Evolutionary conservation across 2,329 filamentous ascomycete species (phyloP), one percentile per base, ranked within the genome.

Genomic region (Xylaria sp.): DNA sequence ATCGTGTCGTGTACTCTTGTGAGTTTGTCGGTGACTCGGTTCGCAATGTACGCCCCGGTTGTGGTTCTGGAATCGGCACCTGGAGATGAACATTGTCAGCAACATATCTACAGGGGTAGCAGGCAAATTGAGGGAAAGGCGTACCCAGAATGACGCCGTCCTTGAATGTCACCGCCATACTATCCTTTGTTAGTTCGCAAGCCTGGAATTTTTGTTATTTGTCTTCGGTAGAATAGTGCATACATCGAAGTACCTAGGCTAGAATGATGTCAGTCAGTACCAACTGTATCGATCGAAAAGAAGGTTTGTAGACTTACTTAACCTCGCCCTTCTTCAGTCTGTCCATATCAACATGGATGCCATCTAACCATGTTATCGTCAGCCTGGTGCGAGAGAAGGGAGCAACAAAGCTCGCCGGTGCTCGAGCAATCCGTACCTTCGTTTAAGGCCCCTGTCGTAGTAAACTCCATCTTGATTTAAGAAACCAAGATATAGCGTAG

Each of bases 131-230:
- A 15, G 15, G 39, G 10, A 6, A 39, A 37, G 34, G 76, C 86
- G 59, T 82, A 91, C 89, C 92, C 51, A 99, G 88, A 83, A 99
- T 98, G 69, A 99, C 96, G 72, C 96, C 96, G 78, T 97, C 94
- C 81, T 96, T 96, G 89, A 99, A 99, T 79, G 97, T 98, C 82
- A 98, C 94, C 71, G 96, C 96, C 96, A 99, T 99, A 81, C 94
- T 97, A 77, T 74, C 55, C 59, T 51, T 68, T 57, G 72, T 75
- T 66, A 76, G 75, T 70, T 34, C 60, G 54, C 37, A 56, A 44
- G 8, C 44, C 57, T 59, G 12, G 44, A 56, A 59, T 61, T 2
- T 28, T 8, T 25, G n/a, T 58, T 63, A 15, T 66, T 39, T 59
- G 28, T 37, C 20, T 55, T 9, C 18, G 37, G 46, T 50, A 39